These are phyloP conservation scores for Coemansia javaensis DNA, from an alignment of 192 early-diverging fungal species.

Conservation along the genomic window DNA sequence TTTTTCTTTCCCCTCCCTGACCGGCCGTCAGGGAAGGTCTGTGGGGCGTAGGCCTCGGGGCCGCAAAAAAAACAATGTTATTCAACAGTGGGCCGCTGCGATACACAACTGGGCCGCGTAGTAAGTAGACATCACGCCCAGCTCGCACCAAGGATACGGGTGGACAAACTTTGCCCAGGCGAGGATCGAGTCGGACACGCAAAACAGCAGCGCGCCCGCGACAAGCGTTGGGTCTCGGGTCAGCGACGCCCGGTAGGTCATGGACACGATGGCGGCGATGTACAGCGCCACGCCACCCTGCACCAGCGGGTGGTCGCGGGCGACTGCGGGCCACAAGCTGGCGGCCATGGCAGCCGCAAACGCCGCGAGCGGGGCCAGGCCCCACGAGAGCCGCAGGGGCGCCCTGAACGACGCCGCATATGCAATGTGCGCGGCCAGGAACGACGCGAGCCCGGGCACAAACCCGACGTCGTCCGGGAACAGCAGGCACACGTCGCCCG, in stretches of 20 bases:
- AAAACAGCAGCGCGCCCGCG: conserved; percentile 32
- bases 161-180: conserved; percentile 37
- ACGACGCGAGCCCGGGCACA: conserved; percentile 34
- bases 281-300: conserved; percentile 35
- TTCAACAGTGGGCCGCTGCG: conserved; percentile 14
- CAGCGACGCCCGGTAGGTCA: conserved; percentile 37
- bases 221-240: conserved; percentile 14
- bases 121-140: conserved; percentile 39
- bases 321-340: conserved; percentile 15
- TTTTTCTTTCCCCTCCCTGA: too few relatives aligned
- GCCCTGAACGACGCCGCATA: conserved; percentile 22
- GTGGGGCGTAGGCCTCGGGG: too few relatives aligned
- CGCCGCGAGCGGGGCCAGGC: conserved; percentile 8
- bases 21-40: too few relatives aligned
- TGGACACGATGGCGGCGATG: conserved; percentile 18
- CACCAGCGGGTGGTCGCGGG: conserved; percentile 18
- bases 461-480: conserved; percentile 28
- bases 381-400: conserved; percentile 14
- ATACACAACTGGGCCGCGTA: conserved; percentile 47
- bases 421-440: conserved; percentile 32
- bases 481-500: conserved; percentile 38
- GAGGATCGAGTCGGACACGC: conserved; percentile 41
- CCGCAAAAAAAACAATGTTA: too few relatives aligned
- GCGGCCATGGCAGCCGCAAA: conserved; percentile 23
- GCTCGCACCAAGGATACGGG: conserved; percentile 25